Percentiles rank a stretch among this genome's conserved stretches.
Conservation (phyloP, 805 yeast genomes). For the Lachancea kluyveri region DNA sequence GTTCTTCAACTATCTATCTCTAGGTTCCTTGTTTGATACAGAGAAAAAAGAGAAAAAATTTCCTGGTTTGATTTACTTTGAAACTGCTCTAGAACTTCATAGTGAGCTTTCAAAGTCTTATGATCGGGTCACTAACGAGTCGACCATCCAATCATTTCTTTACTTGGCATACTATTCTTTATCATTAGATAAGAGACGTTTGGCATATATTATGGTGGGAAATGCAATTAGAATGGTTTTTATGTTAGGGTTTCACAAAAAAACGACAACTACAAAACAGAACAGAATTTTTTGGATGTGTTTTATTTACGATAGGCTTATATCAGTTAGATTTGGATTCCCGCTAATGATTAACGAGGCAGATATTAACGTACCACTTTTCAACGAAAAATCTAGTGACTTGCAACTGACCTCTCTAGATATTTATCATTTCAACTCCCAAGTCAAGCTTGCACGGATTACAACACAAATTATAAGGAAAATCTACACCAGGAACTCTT, state of each 20-base stretch:
- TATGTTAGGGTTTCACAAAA: conserved; percentile 13
- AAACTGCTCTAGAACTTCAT: conserved; percentile 11
- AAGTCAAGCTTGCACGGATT: conserved; percentile 15
- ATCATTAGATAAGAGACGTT: conserved; percentile 12
- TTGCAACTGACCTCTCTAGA: conserved; percentile 8
- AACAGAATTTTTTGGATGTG: conserved; percentile 19
- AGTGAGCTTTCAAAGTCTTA: conserved; percentile 11
- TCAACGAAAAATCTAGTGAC: conserved; percentile 4
- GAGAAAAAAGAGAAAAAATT: conserved; percentile 6
- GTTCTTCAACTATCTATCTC: conserved; percentile 12
- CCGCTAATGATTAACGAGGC: conserved; percentile 15
- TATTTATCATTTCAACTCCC: conserved; percentile 15
- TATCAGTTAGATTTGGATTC: conserved; percentile 16
- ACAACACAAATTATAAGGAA: conserved; percentile 13
- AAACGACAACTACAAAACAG: conserved; percentile 5
- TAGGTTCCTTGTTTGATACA: conserved; percentile 14
- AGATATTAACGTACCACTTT: conserved; percentile 14
- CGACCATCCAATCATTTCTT: conserved; percentile 14
- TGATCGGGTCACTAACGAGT: conserved; percentile 10
- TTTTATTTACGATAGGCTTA: conserved; percentile 15
- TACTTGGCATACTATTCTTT: conserved; percentile 16
- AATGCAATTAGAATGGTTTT: conserved; percentile 14
- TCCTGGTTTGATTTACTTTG: conserved; percentile 12
- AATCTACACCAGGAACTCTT: conserved; percentile 15
- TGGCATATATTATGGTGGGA: conserved; percentile 14